phyloP scores from a whole-genome alignment of 495 filamentous ascomycete species.

The Neurospora sp. region DNA sequence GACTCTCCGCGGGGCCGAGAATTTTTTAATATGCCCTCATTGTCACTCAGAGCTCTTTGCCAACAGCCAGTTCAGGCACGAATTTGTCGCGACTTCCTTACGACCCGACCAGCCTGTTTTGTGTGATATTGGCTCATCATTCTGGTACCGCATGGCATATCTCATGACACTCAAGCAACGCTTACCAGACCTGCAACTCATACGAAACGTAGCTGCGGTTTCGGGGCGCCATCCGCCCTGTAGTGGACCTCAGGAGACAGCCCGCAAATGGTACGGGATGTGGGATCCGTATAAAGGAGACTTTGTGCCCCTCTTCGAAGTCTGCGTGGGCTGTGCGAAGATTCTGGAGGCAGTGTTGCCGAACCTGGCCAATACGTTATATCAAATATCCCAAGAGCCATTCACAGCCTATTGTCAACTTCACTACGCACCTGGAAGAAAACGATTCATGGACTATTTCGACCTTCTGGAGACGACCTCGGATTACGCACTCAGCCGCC shows the following conservation, averaged over 20 bases:
- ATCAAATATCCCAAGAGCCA: conserved; percentile 7
- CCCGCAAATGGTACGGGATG: conserved; percentile 35
- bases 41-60: conserved; percentile 32
- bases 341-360: conserved; percentile 33
- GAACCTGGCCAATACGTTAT: conserved; percentile 23
- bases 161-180: conserved; percentile 31
- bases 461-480: conserved; percentile 31
- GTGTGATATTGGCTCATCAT: conserved; percentile 35
- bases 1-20: conserved; percentile 30
- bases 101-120: conserved; percentile 27
- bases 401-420: conserved; percentile 31
- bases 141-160: conserved; percentile 38
- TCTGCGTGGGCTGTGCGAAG: conserved; percentile 32
- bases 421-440: conserved; percentile 23
- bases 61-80: conserved; percentile 26
- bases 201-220: conserved; percentile 29
- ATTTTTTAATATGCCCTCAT: conserved; percentile 36
- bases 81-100: conserved; percentile 26
- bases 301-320: conserved; percentile 26
- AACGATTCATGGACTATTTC: conserved; percentile 34
- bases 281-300: conserved; percentile 23
- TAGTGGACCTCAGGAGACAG: conserved; percentile 16
- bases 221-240: conserved; percentile 26
- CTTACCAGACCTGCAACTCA: conserved; percentile 27
- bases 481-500: conserved; percentile 23